phyloP scores from a whole-genome alignment of 257 asterid species.

The Misopates orontium region DNA sequence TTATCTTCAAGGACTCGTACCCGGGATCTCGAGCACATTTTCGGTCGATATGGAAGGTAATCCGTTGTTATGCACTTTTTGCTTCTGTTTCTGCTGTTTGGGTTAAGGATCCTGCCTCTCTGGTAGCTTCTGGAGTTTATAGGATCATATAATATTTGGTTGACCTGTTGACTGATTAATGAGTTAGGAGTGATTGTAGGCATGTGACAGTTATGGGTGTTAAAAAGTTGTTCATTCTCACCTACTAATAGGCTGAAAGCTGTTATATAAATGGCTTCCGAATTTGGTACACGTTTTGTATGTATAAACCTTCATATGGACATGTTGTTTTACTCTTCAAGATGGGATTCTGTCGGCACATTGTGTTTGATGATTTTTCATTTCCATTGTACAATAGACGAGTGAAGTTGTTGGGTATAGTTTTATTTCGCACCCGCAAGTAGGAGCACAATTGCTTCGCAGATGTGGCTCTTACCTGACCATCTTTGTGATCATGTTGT shows the following conservation, averaged over 20 bases:
- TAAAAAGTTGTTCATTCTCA: constrained; percentile 1
- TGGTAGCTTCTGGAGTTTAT: not conserved
- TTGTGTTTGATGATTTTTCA: not conserved
- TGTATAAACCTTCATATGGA: too few species aligned
- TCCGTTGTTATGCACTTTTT: not conserved
- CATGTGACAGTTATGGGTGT: not conserved
- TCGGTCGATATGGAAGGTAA: constrained; percentile 95
- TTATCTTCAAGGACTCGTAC: constrained; percentile 92
- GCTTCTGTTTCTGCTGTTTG: not conserved
- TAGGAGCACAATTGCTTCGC: constrained; percentile 40
- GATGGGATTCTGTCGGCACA: not conserved
- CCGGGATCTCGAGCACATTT: constrained; percentile 83
- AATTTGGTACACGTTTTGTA: too few species aligned
- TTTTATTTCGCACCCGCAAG: constrained; percentile 32
- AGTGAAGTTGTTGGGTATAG: constrained; percentile 32
- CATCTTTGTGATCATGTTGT: constrained; percentile 53
- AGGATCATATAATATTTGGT: not conserved
- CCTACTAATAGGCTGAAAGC: too few species aligned
- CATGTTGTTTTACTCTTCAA: not conserved
- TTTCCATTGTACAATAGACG: not conserved
- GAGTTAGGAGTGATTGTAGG: not conserved
- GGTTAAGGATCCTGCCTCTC: constrained; percentile 1
- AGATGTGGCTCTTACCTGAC: constrained; percentile 51
- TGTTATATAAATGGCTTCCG: too few species aligned
- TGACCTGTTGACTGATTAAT: not conserved